Percentiles rank a stretch among this genome's conserved stretches.
Evolutionary conservation across 192 early-diverging fungal genomes (phyloP).

Genomic region (Lobosporangium transversale): DNA sequence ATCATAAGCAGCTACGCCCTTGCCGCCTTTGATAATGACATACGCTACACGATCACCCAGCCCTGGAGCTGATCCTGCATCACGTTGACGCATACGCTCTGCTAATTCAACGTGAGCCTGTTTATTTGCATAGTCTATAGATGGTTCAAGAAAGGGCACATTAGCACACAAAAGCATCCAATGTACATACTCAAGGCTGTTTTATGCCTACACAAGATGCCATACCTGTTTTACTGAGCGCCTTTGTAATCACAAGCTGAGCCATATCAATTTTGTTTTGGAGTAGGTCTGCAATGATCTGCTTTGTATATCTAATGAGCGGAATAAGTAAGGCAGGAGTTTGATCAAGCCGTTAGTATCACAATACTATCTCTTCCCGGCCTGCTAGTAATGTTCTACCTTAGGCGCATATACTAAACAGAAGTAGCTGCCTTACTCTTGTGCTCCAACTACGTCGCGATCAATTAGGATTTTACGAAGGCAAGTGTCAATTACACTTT

Average conservation of each 20-base stretch:
- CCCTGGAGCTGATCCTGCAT: constrained; percentile 93
- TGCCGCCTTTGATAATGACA: constrained; percentile 90
- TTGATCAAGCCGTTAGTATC: neutral
- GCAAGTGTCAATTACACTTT: constrained; percentile 91
- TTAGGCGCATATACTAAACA: neutral
- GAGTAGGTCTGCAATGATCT: constrained; percentile 88
- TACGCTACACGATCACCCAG: constrained; percentile 97
- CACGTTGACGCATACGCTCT: constrained; percentile 94
- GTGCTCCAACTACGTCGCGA: constrained; percentile 85
- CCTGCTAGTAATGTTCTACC: no score
- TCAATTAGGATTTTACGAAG: constrained; percentile 92
- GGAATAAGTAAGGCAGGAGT: neutral
- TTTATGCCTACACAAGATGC: no score
- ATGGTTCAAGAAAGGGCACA: no score
- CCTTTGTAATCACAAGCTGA: constrained; percentile 96
- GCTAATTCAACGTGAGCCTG: constrained; percentile 98
- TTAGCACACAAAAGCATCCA: no score
- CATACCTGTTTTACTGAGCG: constrained; percentile 85
- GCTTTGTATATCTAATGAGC: constrained; percentile 78
- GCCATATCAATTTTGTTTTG: constrained; percentile 98
- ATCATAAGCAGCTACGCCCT: constrained; percentile 91
- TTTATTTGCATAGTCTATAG: constrained; percentile 89
- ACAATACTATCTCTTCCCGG: no score
- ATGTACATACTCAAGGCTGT: no score
- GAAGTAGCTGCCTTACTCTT: constrained; percentile 58